Base-by-base conservation (phyloP, 2,329 filamentous ascomycete species). In the Cordyceps pruinosa region DNA sequence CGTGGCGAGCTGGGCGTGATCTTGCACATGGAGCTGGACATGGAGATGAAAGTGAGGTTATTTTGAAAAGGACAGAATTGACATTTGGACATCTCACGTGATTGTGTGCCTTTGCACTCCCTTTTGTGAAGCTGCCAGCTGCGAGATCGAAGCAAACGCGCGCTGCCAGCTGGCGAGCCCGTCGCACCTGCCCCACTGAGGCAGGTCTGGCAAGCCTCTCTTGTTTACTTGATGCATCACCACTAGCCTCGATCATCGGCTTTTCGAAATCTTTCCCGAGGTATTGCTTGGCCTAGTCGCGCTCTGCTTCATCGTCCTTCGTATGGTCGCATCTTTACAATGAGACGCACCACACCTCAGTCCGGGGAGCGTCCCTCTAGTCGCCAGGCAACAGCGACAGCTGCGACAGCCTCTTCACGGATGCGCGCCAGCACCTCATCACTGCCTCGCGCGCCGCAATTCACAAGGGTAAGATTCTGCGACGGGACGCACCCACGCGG, bases 401-500 rank as follows among this genome's bases (percentile, higher is more conserved):
- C 65, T 1, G 63, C 56, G 23, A 70, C 72, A 0, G 49, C 65
- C 1, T 65, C 70, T 0, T 68, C 63, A 21, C 66, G 69, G 19
- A 65, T 75, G 42, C 69, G 72, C 32, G 66, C 69, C 1, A 73
- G 72, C 47, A 69, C 66, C 1, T 73, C 72, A 3, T 65, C 68
- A 12, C 63, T 74, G 13, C 70, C 73, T 0, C 62, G 68, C n/a
- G 52, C 44, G 17, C 69, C 72, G 1, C 69, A 72, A 44, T 70
- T 61, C 65, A 65, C 63, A 65, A 62, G 52, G 39, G 53, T 57
- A 47, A 61, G 58, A n/a, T 15, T 26, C 28, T 42, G 35, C 35
- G 37, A 15, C 7, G n/a, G n/a, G n/a, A 19, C 25, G 15, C 26
- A 28, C 6, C 9, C 23, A 26, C 45, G 59, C 51, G 58, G 32